Evolutionary conservation across 495 filamentous ascomycete genomes (phyloP).

Genomic region (Elaphomyces granulatus): DNA sequence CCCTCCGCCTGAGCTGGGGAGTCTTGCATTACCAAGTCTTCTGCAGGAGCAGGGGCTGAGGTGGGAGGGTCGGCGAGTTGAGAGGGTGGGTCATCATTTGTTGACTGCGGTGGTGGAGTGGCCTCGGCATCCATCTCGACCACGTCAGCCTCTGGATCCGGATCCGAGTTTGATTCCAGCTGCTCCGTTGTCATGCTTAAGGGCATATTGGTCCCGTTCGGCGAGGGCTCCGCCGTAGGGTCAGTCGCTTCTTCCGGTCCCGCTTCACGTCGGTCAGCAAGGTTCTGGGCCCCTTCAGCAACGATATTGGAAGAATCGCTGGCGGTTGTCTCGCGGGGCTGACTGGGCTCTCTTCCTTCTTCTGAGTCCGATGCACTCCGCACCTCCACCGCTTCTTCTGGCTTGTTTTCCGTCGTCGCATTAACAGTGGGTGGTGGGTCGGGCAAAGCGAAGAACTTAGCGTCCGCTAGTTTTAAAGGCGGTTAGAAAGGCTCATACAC

Average conservation of each 20-base stretch:
- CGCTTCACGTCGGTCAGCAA: no score
- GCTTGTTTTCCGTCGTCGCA: slow-evolving; percentile 19
- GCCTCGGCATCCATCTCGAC: slow-evolving; percentile 4
- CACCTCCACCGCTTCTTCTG: slow-evolving; percentile 21
- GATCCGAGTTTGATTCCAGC: background rate
- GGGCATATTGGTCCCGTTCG: no score
- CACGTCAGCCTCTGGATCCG: background rate
- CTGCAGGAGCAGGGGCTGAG: slow-evolving; percentile 1
- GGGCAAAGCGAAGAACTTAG: slow-evolving; percentile 30
- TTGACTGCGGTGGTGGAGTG: slow-evolving; percentile 1
- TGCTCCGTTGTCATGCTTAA: no score
- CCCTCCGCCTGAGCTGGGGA: slow-evolving; percentile 2
- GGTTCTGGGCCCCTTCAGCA: no score
- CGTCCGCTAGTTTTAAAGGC: slow-evolving; percentile 15
- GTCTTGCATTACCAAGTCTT: slow-evolving; percentile 12
- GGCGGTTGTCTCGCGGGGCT: no score
- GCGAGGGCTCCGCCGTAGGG: background rate
- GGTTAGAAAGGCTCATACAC: slow-evolving; percentile 1
- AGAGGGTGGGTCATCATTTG: background rate
- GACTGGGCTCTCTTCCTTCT: background rate
- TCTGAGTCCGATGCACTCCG: slow-evolving; percentile 5
- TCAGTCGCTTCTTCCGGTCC: slow-evolving; percentile 3
- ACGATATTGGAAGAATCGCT: no score
- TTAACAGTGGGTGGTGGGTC: slow-evolving; percentile 17
- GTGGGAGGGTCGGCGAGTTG: background rate